phyloP scores from a whole-genome alignment of 2,329 filamentous ascomycete genomes.

The Alternaria sp. region DNA sequence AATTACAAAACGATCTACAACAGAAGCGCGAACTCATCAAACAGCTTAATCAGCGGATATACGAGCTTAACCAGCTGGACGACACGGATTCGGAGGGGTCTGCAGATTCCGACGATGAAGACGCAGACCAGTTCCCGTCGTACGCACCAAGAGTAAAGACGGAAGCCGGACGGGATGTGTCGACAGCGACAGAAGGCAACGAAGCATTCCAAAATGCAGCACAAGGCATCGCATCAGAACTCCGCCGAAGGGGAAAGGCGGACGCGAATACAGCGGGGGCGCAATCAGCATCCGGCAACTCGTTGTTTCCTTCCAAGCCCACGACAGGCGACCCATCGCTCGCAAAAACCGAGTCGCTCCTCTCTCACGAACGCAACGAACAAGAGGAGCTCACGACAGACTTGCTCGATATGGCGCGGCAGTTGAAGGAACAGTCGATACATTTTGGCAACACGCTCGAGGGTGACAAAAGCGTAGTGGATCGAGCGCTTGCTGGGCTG shows the following conservation, averaged over 20 bases:
- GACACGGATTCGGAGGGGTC: conserved; percentile 47
- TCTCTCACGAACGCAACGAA: conserved; percentile 80
- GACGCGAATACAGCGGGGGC: conserved; percentile 31
- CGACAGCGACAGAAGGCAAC: conserved; percentile 38
- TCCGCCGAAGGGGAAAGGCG: conserved; percentile 44
- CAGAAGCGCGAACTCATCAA: conserved; percentile 73
- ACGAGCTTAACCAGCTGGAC: conserved; percentile 72
- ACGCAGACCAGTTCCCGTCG: conserved; percentile 52
- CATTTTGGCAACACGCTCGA: conserved; percentile 77
- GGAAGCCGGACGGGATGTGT: conserved; percentile 46
- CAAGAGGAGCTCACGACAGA: conserved; percentile 84
- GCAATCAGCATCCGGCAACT: conserved; percentile 43
- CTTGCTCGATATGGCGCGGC: conserved; percentile 80
- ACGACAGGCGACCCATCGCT: conserved; percentile 36
- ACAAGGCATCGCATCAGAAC: conserved; percentile 43
- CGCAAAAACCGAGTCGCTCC: conserved; percentile 68
- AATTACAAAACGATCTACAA: conserved; percentile 70
- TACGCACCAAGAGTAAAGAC: conserved; percentile 53
- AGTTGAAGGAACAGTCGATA: conserved; percentile 78
- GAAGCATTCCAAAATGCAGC: conserved; percentile 47
- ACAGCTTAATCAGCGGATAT: conserved; percentile 70
- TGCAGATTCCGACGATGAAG: conserved; percentile 53
- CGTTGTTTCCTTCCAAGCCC: conserved; percentile 53
- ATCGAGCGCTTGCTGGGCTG: conserved; percentile 76
- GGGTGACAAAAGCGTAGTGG: conserved; percentile 75